Evolutionary conservation across 179 eudicot species (phyloP), one percentile per base, ranked within the genome.

Genomic region (Heliamphora pulchella): DNA sequence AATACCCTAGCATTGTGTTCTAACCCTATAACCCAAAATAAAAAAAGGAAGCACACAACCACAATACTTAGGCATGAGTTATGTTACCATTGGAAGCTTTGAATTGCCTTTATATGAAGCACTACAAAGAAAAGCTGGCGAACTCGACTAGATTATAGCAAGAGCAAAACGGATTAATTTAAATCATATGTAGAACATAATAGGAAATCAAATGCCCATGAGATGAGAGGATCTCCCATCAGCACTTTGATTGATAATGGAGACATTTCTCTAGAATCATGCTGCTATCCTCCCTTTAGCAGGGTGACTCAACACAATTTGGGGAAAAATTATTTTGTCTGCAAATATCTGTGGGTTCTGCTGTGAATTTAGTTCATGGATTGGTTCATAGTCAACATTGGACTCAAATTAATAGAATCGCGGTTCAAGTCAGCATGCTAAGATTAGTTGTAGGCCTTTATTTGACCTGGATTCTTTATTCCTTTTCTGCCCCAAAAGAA

Each of bases 271-370:
- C 8, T n/a, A 59, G 17, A 15, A 59, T 18, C 64, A 59, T 59
- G 14, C 59, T 55, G 59, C 13, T 55, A 9, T 8, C 17, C 3
- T 59, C 6, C 64, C 64, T 59, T 58, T 59, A 4, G 64, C 20
- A 3, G 64, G 64, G 64, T 10, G 15, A 59, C 64, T 59, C 20
- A 6, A 15, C 17, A 59, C 64, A 15, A 59, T 59, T 59, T 59
- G 1, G 20, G 4, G 64, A 17, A 15, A 59, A 59, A 2, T 59
- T 15, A 59, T 59, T 31, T 31, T 31, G 5, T 72, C 53, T n/a
- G 54, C 55, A 71, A 71, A n/a, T 50, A 71, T 71, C 51, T 72
- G 44, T 18, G 59, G 44, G 41, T n/a, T 71, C 53, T 71, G 75
- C 5, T 8, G 55, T 3, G 1, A 71, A 47, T 18, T n/a, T 59